These are phyloP conservation scores for Penicillium soppii DNA, from an alignment of 495 filamentous ascomycete species.

Conservation along the genomic window DNA sequence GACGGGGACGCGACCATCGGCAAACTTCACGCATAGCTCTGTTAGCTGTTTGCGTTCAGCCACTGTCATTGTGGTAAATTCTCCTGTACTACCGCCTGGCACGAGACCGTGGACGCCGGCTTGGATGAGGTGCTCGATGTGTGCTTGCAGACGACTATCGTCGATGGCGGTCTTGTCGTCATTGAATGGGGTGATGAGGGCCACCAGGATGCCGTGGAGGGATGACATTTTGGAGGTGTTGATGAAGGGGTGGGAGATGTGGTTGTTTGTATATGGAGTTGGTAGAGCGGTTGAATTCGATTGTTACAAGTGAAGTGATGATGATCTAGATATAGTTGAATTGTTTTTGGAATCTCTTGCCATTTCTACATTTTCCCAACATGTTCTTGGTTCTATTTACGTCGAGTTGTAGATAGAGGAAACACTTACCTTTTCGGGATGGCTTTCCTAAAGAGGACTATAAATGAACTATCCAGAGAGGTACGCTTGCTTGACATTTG, in stretches of 20 bases:
- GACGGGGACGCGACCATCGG: conserved; percentile 36
- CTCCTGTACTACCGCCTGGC: conserved; percentile 39
- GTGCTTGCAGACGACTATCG: conserved; percentile 27
- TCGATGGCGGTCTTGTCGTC: conserved; percentile 34
- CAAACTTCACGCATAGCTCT: conserved; percentile 35
- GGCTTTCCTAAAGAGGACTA: not conserved
- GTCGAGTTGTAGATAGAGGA: not conserved
- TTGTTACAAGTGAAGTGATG: not conserved
- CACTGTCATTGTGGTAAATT: conserved; percentile 33
- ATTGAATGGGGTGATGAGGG: conserved; percentile 40
- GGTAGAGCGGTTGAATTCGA: not conserved
- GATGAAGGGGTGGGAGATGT: not conserved
- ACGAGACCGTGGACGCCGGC: conserved; percentile 40
- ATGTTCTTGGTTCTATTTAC: not conserved
- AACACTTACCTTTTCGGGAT: conserved; percentile 1
- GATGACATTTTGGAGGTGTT: conserved; percentile 15
- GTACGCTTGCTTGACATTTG: too few relatives aligned
- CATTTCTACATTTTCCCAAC: not conserved
- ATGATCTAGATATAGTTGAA: conserved; percentile 11
- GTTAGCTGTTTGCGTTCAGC: conserved; percentile 39
- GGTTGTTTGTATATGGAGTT: not conserved
- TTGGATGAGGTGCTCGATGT: conserved; percentile 35
- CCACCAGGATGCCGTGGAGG: conserved; percentile 35
- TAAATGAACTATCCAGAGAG: too few relatives aligned
- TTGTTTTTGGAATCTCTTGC: conserved; percentile 1